Evolutionary conservation across 108 stramenopile species (phyloP).

Genomic region (Nitzschia sp.): DNA sequence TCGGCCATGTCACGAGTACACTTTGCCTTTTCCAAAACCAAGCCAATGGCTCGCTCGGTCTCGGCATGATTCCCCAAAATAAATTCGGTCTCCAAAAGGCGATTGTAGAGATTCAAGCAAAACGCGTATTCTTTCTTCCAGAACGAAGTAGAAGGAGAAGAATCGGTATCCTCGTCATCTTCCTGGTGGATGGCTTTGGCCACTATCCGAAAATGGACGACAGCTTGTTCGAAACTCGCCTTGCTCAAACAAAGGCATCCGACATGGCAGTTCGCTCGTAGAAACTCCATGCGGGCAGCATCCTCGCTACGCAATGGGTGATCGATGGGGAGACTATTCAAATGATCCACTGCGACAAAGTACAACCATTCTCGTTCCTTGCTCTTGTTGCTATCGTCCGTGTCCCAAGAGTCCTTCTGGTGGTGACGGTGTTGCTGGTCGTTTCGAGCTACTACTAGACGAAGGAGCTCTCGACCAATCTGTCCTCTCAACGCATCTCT

Average conservation of each 20-base stretch:
- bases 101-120: conserved; percentile 8
- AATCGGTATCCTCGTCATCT: neutral
- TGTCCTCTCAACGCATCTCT: neutral
- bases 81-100: conserved; percentile 1
- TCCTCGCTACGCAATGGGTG: neutral
- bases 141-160: neutral
- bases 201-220: neutral
- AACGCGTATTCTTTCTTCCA: neutral
- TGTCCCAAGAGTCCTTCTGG: too few relatives aligned
- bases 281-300: neutral
- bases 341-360: neutral
- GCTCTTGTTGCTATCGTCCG: too few relatives aligned
- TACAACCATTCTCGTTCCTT: neutral
- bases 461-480: neutral
- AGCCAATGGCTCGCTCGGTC: conserved; percentile 11
- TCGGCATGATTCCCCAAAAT: neutral
- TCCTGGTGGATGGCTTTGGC: neutral
- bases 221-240: neutral
- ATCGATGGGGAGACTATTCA: neutral
- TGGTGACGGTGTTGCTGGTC: too few relatives aligned
- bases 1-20: conserved; percentile 14
- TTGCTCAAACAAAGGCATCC: neutral
- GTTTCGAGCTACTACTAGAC: too few relatives aligned
- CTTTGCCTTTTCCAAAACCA: conserved; percentile 17
- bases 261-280: neutral